Evolutionary conservation across 768 basidiomycete species (phyloP).

Genomic region (Lyophyllum decastes): DNA sequence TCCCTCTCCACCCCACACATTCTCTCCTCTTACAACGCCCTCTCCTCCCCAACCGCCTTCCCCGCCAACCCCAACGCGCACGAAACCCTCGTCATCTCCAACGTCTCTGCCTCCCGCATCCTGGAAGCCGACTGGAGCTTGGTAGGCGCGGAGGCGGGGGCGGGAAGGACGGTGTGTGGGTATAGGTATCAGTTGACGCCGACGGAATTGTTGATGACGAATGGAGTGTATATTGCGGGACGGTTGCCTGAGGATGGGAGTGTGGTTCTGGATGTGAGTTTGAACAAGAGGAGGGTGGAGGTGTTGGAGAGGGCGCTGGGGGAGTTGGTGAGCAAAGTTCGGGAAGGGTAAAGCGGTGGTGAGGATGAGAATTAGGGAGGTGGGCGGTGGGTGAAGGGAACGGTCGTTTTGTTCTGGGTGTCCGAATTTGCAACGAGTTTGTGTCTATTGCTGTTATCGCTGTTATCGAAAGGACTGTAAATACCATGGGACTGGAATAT

Average conservation of each 20-base stretch:
- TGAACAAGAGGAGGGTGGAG: constrained; percentile 30
- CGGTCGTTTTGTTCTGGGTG: too few relatives aligned
- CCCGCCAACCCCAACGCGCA: constrained; percentile 34
- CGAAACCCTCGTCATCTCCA: constrained; percentile 38
- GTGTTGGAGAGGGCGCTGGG: constrained; percentile 29
- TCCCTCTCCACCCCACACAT: constrained; percentile 30
- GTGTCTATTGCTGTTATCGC: too few relatives aligned
- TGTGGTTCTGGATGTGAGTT: constrained; percentile 38
- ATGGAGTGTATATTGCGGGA: constrained; percentile 39
- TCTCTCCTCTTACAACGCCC: constrained; percentile 25
- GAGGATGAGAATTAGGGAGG: too few relatives aligned
- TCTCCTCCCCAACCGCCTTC: constrained; percentile 26
- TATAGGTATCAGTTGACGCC: constrained; percentile 41
- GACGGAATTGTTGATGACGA: constrained; percentile 33
- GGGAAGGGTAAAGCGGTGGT: too few relatives aligned
- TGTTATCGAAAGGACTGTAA: too few relatives aligned
- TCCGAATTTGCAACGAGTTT: too few relatives aligned
- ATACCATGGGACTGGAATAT: too few relatives aligned
- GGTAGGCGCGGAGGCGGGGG: constrained; percentile 25
- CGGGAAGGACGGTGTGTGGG: constrained; percentile 31
- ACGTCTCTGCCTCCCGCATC: constrained; percentile 42
- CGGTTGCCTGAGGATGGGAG: constrained; percentile 37
- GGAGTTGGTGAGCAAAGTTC: neutral
- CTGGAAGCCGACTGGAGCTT: constrained; percentile 39
- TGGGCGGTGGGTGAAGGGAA: too few relatives aligned